Base-by-base conservation (phyloP, 768 basidiomycete species). In the Tylopilus sp. region DNA sequence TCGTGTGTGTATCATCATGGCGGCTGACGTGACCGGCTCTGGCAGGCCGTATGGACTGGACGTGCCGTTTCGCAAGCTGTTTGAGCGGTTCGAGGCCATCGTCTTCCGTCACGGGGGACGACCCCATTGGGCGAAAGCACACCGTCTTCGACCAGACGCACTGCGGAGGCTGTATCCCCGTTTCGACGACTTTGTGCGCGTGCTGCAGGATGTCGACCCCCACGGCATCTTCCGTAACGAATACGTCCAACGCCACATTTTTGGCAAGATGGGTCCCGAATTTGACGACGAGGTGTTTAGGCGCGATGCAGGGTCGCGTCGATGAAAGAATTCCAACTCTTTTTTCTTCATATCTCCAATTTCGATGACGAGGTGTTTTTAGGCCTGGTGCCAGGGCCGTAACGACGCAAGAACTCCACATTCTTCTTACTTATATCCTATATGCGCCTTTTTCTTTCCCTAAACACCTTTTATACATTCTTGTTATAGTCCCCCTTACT, bases 121-220 rank as follows among this genome's bases (percentile, higher is more conserved):
- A 42, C 94, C 95, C 9, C 95, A 98, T 73, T 98, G 95, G 95
- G 95, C 94, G 0, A 98, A 98, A 70, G 79, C 90, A 20, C 95
- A 98, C 66, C 71, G 72, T 21, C 76, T 95, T 33, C 74, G 77
- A 40, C 88, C 88, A 3, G 75, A 76, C 40, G 69, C 74, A 28
- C 78, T 97, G 48, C 79, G 80, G 46, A 63, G 60, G 48, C 70
- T 88, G 11, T 98, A 98, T 71, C 89, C 94, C 20, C 79, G 74
- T 53, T 97, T 93, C 69, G 80, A 83, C 58, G 83, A 86, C 59
- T 98, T 91, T 71, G 71, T 79, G 23, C 65, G 69, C 39, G 80
- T 95, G 43, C 69, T 94, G 40, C 67, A 81, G 39, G 64, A 73
- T 8, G 83, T 87, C 18, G 95, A 98, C 75, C 84, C 87, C 5